Base-by-base conservation (phyloP, 2,329 filamentous ascomycete genomes). In the Arthrobotrys iridis region DNA sequence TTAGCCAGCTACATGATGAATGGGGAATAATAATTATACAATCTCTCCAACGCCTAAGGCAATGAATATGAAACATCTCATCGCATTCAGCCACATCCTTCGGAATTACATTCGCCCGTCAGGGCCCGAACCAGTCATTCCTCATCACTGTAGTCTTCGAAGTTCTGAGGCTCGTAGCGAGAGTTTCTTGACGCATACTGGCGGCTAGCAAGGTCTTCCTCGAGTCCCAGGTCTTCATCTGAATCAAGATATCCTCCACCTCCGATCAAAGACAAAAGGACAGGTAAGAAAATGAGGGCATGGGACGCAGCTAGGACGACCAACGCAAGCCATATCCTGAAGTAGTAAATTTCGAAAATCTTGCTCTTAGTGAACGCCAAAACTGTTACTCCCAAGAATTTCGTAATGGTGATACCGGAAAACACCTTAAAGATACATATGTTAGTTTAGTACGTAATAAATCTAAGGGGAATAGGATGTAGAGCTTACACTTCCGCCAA, bases 341-440 rank as follows among this genome's bases (percentile, higher is more conserved):
- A 99, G 83, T 99, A 99, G 84, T 99, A 99, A 70, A 99, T 93
- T 84, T 99, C 96, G 80, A 99, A 99, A 80, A 99, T 99, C 87
- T 98, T 99, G 82, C 92, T 96, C 59, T 92, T 86, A 5, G 95
- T 99, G 80, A 97, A 99, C 0, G 95, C 95, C 18, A 99, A 85
- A 35, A 99, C 95, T 48, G 87, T 90, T 0, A 99, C 94, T 2
- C 95, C 95, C 1, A 99, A 85, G 0, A 99, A 86, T 83, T 99
- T 99, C 1, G 95, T 99, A 60, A 99, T 86, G 0, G 94, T 98
- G 81, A 99, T 99, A 1, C 95, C 95, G 30, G 91, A 96, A 80
- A 99, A 96, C 10, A 99, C 78, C 78, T 79, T 48, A 60, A 37
- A 20, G 28, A 43, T 4, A 22, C 10, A 15, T 52, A 26, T 40